Evolutionary conservation across 768 basidiomycete species (phyloP), one percentile per base, ranked within the genome.

Genomic region (Amanita brunnescens): DNA sequence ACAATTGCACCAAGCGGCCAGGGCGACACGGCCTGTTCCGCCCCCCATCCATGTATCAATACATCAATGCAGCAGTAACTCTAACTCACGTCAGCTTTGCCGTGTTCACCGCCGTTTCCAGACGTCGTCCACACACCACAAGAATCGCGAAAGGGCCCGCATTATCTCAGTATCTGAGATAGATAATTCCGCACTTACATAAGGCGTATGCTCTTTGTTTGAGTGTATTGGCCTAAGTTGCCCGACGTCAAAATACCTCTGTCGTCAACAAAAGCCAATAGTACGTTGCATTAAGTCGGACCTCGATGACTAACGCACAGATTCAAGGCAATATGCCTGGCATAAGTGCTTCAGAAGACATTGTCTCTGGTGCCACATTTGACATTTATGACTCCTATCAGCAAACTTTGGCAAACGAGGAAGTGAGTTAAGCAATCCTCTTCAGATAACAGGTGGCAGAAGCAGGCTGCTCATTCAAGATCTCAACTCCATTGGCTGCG

Each of bases 401-500:
- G 52, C 69, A 70, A 52, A 77, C 83, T 52, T 73, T 91, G 47
- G 64, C 72, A 42, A 67, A 92, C 67, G 76, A 83, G 34, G 65
- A 88, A 67, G 91, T 89, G 59, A 57, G 77, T 61, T 43, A 13
- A 8, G 9, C 2, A 3, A 37, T 9, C 37, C 23, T 47, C 13
- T 13, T 43, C 40, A 16, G 14, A 42, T 42, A 29, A 43, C 14
- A 32, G 14, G 6, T 38, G 18, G 29, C 35, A 44, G 38, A 39
- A 51, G 9, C 6, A 5, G n/a, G n/a, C 14, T n/a, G n/a, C 20
- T 42, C 53, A 30, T 41, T 48, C 37, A 60, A 91, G 87, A 78
- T 89, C 50, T 83, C 88, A 0, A 77, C 81, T 3, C 93, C 93
- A 7, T 72, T 95, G 18, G 94, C 92, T 16, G 94, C 94, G 13